Conservation (phyloP, 441 rosid species). For the Bocquillonia castaneifolia region DNA sequence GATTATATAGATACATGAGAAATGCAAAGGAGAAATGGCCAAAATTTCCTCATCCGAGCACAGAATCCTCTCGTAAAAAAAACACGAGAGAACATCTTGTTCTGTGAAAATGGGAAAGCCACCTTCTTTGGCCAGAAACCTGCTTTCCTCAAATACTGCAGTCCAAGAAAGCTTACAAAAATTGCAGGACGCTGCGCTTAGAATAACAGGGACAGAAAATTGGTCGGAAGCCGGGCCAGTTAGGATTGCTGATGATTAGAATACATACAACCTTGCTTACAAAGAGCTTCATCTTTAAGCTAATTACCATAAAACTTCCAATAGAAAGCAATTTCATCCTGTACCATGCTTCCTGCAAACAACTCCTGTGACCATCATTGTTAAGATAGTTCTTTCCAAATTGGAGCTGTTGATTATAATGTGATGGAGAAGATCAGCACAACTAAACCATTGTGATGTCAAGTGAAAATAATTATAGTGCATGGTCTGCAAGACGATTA, state of each 20-base stretch:
- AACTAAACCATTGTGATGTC: too few species aligned
- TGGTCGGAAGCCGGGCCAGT: neutral
- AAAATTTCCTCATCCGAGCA: neutral
- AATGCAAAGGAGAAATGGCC: too few species aligned
- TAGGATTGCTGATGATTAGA: neutral
- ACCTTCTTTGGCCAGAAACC: neutral
- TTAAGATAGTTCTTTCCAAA: neutral
- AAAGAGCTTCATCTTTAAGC: neutral
- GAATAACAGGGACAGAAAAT: neutral
- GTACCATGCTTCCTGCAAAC: neutral
- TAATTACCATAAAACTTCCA: neutral
- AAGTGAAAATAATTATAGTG: neutral
- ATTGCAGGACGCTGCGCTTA: neutral
- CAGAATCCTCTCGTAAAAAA: neutral
- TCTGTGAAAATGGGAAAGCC: neutral
- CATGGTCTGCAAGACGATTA: neutral
- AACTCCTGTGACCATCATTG: neutral
- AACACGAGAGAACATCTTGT: neutral
- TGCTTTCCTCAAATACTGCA: neutral
- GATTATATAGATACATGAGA: too few species aligned
- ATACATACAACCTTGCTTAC: neutral
- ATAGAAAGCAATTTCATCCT: neutral
- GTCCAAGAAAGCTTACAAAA: neutral
- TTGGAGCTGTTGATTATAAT: too few species aligned
- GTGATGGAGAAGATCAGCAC: neutral